phyloP scores from a whole-genome alignment of 768 basidiomycete species.

The Dendrothele bispora region DNA sequence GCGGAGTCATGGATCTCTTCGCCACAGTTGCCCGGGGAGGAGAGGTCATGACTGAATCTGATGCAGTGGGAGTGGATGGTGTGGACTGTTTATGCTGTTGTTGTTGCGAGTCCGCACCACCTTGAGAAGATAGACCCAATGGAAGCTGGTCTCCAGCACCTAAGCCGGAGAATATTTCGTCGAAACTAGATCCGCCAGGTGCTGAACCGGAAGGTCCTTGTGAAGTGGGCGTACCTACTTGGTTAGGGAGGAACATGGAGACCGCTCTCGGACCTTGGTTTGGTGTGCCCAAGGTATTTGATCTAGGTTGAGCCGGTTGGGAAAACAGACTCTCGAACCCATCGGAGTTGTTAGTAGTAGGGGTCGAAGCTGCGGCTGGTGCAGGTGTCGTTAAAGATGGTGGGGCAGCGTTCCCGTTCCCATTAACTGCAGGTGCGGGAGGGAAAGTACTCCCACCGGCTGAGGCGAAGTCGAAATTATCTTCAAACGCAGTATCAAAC shows the following conservation, averaged over 20 bases:
- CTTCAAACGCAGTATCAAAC: slow-evolving; percentile 65
- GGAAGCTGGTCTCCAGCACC: slow-evolving; percentile 45
- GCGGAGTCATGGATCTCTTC: slow-evolving; percentile 41
- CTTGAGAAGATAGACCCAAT: no score
- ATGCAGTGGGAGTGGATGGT: slow-evolving; percentile 35
- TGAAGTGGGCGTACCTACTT: slow-evolving; percentile 27
- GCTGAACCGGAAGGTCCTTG: slow-evolving; percentile 55
- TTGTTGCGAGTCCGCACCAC: slow-evolving; percentile 12
- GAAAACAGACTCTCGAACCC: slow-evolving; percentile 35
- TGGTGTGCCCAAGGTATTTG: slow-evolving; percentile 7
- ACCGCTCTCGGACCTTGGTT: neutral
- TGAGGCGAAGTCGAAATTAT: slow-evolving; percentile 59
- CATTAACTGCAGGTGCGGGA: slow-evolving; percentile 28
- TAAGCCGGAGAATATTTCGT: slow-evolving; percentile 58
- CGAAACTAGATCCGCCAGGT: slow-evolving; percentile 46
- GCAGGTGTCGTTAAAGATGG: no score
- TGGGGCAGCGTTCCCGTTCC: no score
- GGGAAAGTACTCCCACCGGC: slow-evolving; percentile 29
- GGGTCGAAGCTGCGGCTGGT: neutral
- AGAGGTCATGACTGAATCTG: slow-evolving; percentile 33
- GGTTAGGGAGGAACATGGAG: neutral
- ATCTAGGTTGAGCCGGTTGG: slow-evolving; percentile 9
- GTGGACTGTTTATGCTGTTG: slow-evolving; percentile 29
- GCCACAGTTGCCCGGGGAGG: slow-evolving; percentile 29
- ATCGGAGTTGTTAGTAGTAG: slow-evolving; percentile 12